These are phyloP conservation scores for Achlya hypogyna DNA, from an alignment of 352 stramenopile species.

Conservation along the genomic window DNA sequence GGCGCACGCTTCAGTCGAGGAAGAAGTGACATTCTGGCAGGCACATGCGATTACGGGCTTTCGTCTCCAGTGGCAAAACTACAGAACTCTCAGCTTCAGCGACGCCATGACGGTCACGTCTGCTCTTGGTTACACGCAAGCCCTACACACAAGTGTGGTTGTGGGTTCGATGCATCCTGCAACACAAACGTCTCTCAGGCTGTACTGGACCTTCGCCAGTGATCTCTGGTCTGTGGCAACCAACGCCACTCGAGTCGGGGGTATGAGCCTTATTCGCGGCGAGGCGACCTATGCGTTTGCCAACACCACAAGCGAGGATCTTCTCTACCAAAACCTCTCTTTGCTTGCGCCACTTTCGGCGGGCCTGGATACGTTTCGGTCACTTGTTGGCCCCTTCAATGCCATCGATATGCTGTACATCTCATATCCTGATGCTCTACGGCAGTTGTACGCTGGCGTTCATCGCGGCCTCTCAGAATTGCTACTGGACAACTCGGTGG, in stretches of 20 bases:
- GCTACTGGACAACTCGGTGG: neutral
- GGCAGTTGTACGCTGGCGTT: neutral
- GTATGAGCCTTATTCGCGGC: neutral
- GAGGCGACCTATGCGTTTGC: neutral
- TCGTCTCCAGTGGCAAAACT: slow-evolving; percentile 2
- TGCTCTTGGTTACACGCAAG: neutral
- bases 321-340: neutral
- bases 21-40: neutral
- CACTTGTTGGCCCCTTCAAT: neutral
- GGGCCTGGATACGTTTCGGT: neutral
- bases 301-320: neutral
- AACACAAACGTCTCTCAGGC: neutral
- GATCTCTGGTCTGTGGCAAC: neutral
- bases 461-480: neutral
- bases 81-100: neutral
- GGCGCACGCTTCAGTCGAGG: neutral
- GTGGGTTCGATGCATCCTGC: neutral
- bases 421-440: neutral
- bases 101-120: neutral
- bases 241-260: neutral
- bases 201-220: neutral
- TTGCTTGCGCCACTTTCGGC: neutral
- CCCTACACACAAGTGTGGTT: neutral
- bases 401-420: neutral
- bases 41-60: neutral